These are phyloP conservation scores for Thalassiosira livingstoniorum DNA, from an alignment of 352 stramenopile genomes.

Conservation along the genomic window DNA sequence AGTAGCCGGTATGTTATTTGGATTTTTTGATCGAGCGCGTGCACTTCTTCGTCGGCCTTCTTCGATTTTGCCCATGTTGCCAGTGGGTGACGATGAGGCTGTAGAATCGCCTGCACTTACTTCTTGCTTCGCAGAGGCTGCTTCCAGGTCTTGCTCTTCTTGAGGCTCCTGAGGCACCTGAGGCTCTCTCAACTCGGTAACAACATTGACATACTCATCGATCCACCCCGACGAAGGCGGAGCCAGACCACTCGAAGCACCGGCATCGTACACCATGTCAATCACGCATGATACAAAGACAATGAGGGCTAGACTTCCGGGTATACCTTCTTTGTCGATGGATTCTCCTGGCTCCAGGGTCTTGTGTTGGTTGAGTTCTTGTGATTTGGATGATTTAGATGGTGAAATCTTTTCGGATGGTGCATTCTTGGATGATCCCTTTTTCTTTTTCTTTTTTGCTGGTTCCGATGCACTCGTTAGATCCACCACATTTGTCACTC, in stretches of 20 bases:
- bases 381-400: background rate
- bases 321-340: conserved; percentile 10
- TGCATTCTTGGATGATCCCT: too few species aligned
- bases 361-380: too few species aligned
- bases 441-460: background rate
- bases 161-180: background rate
- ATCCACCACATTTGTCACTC: background rate
- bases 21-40: conserved; percentile 18
- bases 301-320: conserved; percentile 52
- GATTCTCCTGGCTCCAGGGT: background rate
- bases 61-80: conserved; percentile 1
- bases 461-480: background rate
- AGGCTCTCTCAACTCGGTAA: conserved; percentile 15
- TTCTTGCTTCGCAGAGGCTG: background rate
- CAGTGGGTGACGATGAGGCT: too few species aligned
- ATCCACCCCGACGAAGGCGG: conserved; percentile 67
- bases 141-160: background rate
- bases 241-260: conserved; percentile 45
- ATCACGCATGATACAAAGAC: conserved; percentile 64
- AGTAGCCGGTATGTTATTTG: background rate
- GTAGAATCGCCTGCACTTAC: background rate
- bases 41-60: conserved; percentile 23
- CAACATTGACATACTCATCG: conserved; percentile 64
- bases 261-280: conserved; percentile 60
- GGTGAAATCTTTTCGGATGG: background rate